These are phyloP conservation scores for Tuber borchii DNA, from an alignment of 495 filamentous ascomycete species.

Conservation along the genomic window DNA sequence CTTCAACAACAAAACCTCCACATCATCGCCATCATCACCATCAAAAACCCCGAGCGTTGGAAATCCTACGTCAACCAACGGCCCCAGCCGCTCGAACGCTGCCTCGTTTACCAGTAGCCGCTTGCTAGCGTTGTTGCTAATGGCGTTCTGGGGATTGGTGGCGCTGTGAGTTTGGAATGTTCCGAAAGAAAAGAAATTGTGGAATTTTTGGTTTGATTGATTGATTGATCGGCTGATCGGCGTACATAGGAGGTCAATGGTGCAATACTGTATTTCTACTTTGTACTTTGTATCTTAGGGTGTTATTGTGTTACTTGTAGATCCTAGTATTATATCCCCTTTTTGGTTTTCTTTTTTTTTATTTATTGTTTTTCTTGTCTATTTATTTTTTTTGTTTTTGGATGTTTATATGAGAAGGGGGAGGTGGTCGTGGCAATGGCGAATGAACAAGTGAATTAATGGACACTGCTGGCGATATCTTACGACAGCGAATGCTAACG, in stretches of 20 bases:
- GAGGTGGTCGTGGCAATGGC: not conserved
- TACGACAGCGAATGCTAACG: not conserved
- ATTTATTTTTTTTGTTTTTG: not conserved
- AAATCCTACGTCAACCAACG: not conserved
- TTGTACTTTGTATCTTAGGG: not conserved
- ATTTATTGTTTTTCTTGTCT: not conserved
- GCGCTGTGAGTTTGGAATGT: not conserved
- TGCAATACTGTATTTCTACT: not conserved
- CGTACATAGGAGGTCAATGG: not conserved
- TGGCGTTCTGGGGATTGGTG: slow-evolving; percentile 1
- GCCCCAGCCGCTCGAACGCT: not conserved
- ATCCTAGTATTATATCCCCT: not conserved
- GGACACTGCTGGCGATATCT: not conserved
- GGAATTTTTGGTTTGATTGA: not conserved
- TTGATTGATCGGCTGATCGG: not conserved
- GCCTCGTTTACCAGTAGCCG: not conserved
- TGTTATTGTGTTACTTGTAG: not conserved
- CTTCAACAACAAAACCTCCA: not conserved
- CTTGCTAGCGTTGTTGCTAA: not conserved
- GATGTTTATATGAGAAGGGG: not conserved
- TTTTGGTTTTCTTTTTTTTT: not conserved
- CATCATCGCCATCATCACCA: not conserved
- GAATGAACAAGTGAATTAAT: not conserved
- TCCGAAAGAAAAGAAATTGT: not conserved
- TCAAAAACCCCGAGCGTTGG: not conserved